Evolutionary conservation across 2,329 filamentous ascomycete species (phyloP).

Genomic region (Ramularia collo-cygni): DNA sequence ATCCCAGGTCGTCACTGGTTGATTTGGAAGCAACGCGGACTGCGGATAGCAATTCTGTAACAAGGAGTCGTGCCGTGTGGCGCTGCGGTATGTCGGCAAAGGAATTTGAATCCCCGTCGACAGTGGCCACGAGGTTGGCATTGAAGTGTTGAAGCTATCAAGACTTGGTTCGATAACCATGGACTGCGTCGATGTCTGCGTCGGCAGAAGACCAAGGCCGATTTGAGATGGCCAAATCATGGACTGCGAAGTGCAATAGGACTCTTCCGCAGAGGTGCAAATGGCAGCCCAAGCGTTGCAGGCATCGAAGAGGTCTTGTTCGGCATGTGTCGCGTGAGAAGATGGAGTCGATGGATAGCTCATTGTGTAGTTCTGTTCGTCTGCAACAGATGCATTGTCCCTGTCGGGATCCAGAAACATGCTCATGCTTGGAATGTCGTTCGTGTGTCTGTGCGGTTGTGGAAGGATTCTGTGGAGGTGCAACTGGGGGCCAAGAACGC

Average conservation of each 20-base stretch:
- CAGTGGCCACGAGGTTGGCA: too few species aligned
- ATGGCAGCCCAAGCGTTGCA: slow-evolving; percentile 3
- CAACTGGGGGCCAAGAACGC: slow-evolving; percentile 6
- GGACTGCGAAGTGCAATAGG: slow-evolving; percentile 10
- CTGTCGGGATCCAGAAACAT: slow-evolving; percentile 12
- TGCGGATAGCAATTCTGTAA: slow-evolving; percentile 12
- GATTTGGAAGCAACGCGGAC: slow-evolving; percentile 8
- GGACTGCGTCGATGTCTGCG: slow-evolving; percentile 15
- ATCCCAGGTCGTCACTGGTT: slow-evolving; percentile 10
- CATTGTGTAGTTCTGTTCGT: slow-evolving; percentile 10
- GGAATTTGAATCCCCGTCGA: too few species aligned
- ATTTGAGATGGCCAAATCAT: slow-evolving; percentile 13
- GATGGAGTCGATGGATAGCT: slow-evolving; percentile 3
- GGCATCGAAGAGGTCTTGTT: slow-evolving; percentile 2
- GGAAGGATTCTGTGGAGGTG: slow-evolving; percentile 7
- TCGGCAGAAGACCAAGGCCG: slow-evolving; percentile 5
- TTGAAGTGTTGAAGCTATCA: too few species aligned
- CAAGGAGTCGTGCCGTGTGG: slow-evolving; percentile 1
- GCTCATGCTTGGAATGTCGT: slow-evolving; percentile 12
- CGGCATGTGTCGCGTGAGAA: slow-evolving; percentile 1
- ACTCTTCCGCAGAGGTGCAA: slow-evolving; percentile 8
- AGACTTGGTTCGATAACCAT: slow-evolving; percentile 6
- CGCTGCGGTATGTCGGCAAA: slow-evolving; percentile 1
- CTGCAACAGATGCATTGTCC: slow-evolving; percentile 7
- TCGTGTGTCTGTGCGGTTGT: neutral